Conservation (phyloP, 164 flowering plant species). For the Vitis labrusca region DNA sequence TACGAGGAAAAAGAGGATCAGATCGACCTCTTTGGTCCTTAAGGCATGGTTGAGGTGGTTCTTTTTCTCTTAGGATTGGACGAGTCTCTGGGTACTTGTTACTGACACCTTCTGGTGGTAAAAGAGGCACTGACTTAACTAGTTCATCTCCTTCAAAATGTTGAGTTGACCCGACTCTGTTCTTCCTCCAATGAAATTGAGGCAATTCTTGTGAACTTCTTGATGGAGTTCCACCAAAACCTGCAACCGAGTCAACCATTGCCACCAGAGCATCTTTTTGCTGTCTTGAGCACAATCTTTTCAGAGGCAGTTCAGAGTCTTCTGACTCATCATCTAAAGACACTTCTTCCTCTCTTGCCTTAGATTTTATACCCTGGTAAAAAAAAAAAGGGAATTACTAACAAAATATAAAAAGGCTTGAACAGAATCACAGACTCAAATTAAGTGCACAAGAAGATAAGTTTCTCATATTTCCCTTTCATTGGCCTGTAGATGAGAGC, state of each 20-base stretch:
- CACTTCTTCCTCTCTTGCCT: background rate
- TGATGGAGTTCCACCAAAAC: background rate
- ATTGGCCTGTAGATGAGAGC: background rate
- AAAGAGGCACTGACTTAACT: background rate
- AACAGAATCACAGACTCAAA: background rate
- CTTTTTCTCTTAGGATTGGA: background rate
- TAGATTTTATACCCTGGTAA: background rate
- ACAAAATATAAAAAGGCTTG: background rate
- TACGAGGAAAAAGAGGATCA: too few species aligned
- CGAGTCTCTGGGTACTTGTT: background rate
- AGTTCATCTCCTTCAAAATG: background rate
- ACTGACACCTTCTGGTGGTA: background rate
- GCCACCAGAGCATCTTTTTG: background rate
- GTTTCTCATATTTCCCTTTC: background rate
- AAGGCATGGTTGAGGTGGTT: background rate
- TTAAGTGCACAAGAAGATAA: background rate
- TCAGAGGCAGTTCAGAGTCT: background rate
- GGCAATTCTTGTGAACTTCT: background rate
- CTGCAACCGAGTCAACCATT: background rate
- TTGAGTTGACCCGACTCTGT: background rate
- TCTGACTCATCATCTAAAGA: background rate
- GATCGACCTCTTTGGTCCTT: too few species aligned
- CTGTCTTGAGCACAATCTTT: background rate
- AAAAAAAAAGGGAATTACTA: background rate
- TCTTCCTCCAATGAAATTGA: background rate